Evolutionary conservation across 192 early-diverging fungal genomes (phyloP).

Genomic region (Podila epigama): DNA sequence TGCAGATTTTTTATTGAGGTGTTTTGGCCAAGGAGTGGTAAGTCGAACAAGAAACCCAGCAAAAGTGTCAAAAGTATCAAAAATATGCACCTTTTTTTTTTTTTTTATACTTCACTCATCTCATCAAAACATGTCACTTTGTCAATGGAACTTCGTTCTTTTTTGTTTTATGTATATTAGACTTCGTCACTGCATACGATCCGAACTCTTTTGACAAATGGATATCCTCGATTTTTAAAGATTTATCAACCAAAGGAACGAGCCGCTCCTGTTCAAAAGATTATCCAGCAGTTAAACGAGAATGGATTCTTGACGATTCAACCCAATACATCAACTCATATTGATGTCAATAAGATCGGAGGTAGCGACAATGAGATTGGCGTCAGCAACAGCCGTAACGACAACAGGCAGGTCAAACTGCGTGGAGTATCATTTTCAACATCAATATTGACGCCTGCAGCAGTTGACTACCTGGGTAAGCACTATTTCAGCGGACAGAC

Average conservation of each 20-base stretch:
- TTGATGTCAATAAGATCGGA: too few relatives aligned
- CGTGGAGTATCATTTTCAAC: background rate
- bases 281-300: background rate
- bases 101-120: background rate
- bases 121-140: background rate
- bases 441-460: background rate
- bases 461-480: background rate
- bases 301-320: background rate
- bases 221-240: constrained; percentile 29
- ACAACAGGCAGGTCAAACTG: background rate
- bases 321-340: background rate
- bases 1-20: background rate
- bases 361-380: too few relatives aligned
- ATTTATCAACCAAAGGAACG: constrained; percentile 22
- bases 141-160: background rate
- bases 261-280: background rate
- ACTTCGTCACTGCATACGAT: constrained; percentile 3
- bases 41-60: too few relatives aligned
- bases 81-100: background rate
- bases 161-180: background rate
- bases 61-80: too few relatives aligned
- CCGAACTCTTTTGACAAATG: background rate
- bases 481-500: background rate
- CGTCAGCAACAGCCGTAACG: background rate
- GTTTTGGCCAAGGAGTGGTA: constrained; percentile 2